Base-by-base conservation (phyloP, 129 eudicot genomes). In the Saussurea involucrata region DNA sequence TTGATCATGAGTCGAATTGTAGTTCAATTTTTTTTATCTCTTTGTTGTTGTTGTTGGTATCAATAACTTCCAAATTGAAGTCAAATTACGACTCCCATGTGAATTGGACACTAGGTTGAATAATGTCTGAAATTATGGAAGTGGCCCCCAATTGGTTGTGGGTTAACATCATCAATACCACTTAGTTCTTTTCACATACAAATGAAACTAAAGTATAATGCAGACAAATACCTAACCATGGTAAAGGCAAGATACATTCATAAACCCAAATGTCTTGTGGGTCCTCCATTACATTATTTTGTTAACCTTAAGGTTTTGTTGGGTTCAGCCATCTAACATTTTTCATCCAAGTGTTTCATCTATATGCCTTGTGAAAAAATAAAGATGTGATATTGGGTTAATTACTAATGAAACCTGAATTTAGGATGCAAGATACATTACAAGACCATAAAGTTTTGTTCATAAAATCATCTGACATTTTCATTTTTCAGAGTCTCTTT, bases 101-200 rank as follows among this genome's bases (percentile, higher is more conserved):
- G 88, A 79, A 74, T 46, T 28, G 69, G 68, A 70, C 80, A 55
- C 66, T 71, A 75, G 24, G 80, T 73, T 55, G 72, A 71, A 75
- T 67, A 73, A 60, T 77, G 76, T 68, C 86, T 63, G 13, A 76
- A 81, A 77, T 77, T 86, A 71, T 83, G 89, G 83, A 72, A 42
- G 86, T 83, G 88, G 81, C 58, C 86, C 84, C 72, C 74, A 57
- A 66, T 83, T 82, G 85, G 78, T 29, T 68, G 63, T 68, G 76
- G 82, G 58, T 36, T 80, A 27, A 74, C 81, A 63, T 85, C 69
- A 63, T 46, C 57, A 76, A 81, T 55, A 49, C 80, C 74, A 71
- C 61, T 69, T 76, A 32, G 63, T 63, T 75, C 60, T 75, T 60
- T 36, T 67, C 67, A 69, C 81, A 68, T 85, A 57, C 70, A 73